Conservation (phyloP, 768 basidiomycete genomes). For the Boletus sp. region DNA sequence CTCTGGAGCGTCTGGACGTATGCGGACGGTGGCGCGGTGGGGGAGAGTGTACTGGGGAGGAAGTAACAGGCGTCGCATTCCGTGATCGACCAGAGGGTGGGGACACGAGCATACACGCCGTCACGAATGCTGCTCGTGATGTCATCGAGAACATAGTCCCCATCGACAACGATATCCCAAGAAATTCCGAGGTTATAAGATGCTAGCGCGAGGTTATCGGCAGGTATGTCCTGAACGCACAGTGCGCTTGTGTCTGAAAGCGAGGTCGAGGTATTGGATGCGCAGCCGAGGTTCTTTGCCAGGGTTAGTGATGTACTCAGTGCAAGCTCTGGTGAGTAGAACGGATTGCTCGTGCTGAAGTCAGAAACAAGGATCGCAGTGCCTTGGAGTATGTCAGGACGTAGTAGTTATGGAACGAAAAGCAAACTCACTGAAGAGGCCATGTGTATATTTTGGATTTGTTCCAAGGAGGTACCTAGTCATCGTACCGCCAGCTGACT, state of each 20-base stretch:
- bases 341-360: slow-evolving; percentile 12
- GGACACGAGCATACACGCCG: slow-evolving; percentile 13
- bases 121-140: slow-evolving; percentile 13
- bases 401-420: neutral
- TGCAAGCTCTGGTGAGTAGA: slow-evolving; percentile 13
- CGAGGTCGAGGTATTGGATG: slow-evolving; percentile 9
- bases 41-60: slow-evolving; percentile 14
- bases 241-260: neutral
- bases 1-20: neutral
- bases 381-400: neutral
- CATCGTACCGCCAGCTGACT: slow-evolving; percentile 22
- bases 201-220: slow-evolving; percentile 4
- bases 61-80: slow-evolving; percentile 22
- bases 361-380: slow-evolving; percentile 18
- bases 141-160: slow-evolving; percentile 17
- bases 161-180: slow-evolving; percentile 16
- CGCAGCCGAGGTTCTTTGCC: slow-evolving; percentile 16
- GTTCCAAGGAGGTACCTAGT: slow-evolving; percentile 13
- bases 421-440: slow-evolving; percentile 16
- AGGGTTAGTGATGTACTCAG: slow-evolving; percentile 15
- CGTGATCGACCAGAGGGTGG: slow-evolving; percentile 16
- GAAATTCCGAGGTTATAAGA: slow-evolving; percentile 4
- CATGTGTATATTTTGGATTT: slow-evolving; percentile 19
- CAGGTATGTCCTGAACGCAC: slow-evolving; percentile 11
- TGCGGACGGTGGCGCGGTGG: slow-evolving; percentile 8